Base-by-base conservation (phyloP, 1,284 basidiomycete species). In the Apiotrichum porosum region DNA sequence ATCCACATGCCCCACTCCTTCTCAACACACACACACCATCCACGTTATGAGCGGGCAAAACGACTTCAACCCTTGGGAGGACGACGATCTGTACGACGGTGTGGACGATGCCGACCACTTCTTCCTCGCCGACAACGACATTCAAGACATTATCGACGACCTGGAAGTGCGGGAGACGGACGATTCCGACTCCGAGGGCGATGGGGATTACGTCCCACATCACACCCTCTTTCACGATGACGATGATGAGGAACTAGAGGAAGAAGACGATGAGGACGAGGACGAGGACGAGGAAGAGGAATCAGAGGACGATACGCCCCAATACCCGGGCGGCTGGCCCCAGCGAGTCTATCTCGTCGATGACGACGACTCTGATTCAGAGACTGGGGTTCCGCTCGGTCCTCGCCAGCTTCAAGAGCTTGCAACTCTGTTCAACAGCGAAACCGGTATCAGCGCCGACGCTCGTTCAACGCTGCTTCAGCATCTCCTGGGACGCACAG, bases 71-170 rank as follows among this genome's bases (percentile, higher is more conserved):
- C n/a, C n/a, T n/a, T n/a, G n/a, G n/a, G n/a, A n/a, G n/a, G 42
- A 43, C 32, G 42, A 42, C 6, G 34, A 35, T 17, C 15, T 37
- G 18, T 15, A 47, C 19, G 49, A 54, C 6, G 47, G 54, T 9
- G 56, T 58, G 10, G 60, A 61, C 32, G 58, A 63, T 22, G 62
- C 60, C 14, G 54, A 58, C 21, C 56, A 56, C 17, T 53, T 56
- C 12, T 52, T 53, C 30, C 43, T 54, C 30, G 47, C 53, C 37
- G 60, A 56, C 33, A 47, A 37, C n/a, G 47, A 60, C 40, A 52
- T 36, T 15, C 37, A 38, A 28, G 32, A 41, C 22, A 24, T 28
- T 17, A 50, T 46, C 23, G 48, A 57, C 23, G 26, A 28, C 26
- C 48, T 57, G 9, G 56, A 62, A 12, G 48, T 51, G 13, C n/a